Base-by-base conservation (phyloP, 2,329 filamentous ascomycete species). In the Colletotrichum abscissum region DNA sequence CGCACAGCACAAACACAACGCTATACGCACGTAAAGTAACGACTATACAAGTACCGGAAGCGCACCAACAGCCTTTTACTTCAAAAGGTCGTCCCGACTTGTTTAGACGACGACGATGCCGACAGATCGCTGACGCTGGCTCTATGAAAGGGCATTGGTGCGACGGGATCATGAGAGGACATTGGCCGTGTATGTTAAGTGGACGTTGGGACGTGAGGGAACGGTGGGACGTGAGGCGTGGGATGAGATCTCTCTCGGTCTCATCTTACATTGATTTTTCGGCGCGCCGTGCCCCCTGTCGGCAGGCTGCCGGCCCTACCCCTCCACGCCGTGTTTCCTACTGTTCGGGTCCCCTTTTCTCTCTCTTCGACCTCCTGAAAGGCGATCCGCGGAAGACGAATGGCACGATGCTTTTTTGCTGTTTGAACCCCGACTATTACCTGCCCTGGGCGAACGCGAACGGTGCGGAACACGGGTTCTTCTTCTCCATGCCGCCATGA, bases 251-350 rank as follows among this genome's bases (percentile, higher is more conserved):
- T 46, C 38, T 42, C 38, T 42, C 35, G 16, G 35, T 42, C 38
- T 42, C 38, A 42, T 42, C 38, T 42, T 16, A 42, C 38, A 57
- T 73, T 19, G 56, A 46, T 52, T 64, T 46, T 52, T 70, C 56
- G 60, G 70, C 54, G 69, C 62, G 70, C 65, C 28, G 70, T 73
- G 60, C 70, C 56, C 56, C 58, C 70, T 70, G 67, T 73, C 70
- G 70, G 70, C 70, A 67, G 54, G 42, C 60, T 73, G 70, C 70
- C 70, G 70, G 56, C 49, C 46, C 55, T 73, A 62, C 60, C 56
- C 60, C 67, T 66, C 60, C 56, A 52, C 49, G 60, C 30, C 42
- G 14, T 30, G 28, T 54, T 26, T n/a, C 60, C 12, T 35, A 63
- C 2, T 59, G 35, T 24, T 52, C 28, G 16, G 19, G 16, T 49